Evolutionary conservation across 176 grass and related monocot genomes (phyloP).

Genomic region (Musa schizocarpa): DNA sequence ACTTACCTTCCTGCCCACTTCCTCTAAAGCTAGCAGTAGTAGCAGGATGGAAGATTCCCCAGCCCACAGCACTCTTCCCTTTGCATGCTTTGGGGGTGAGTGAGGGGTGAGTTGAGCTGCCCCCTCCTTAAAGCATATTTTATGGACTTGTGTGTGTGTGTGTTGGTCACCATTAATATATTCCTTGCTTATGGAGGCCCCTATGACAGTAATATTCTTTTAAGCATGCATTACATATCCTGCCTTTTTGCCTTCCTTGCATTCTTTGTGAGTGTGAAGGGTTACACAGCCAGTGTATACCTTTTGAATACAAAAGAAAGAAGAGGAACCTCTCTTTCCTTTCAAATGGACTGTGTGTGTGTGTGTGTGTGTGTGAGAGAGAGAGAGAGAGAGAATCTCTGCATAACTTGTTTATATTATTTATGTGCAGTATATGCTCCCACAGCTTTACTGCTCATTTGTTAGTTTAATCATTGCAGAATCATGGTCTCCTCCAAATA

Average conservation of each 20-base stretch:
- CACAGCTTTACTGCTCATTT: conserved; percentile 38
- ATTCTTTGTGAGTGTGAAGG: conserved; percentile 56
- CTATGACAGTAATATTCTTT: conserved; percentile 13
- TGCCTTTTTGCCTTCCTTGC: neutral
- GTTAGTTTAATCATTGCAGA: conserved; percentile 57
- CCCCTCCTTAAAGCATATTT: conserved; percentile 28
- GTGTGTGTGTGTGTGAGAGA: neutral
- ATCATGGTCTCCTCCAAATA: conserved; percentile 32
- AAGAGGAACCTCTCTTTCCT: conserved; percentile 27
- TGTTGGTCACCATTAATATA: conserved; percentile 47
- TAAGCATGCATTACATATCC: conserved; percentile 16
- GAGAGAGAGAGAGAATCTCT: conserved; percentile 21
- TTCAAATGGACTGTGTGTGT: conserved; percentile 24
- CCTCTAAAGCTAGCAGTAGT: conserved; percentile 75
- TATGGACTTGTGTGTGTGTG: conserved; percentile 36
- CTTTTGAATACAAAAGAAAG: conserved; percentile 85
- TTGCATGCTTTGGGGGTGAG: conserved; percentile 1
- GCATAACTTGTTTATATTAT: conserved; percentile 71
- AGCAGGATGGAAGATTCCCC: conserved; percentile 75
- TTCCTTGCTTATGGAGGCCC: conserved; percentile 57
- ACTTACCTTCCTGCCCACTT: conserved; percentile 88
- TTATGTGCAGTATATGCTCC: conserved; percentile 86
- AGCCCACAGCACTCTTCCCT: conserved; percentile 13
- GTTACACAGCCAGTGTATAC: conserved; percentile 19
- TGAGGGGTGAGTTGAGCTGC: neutral